Evolutionary conservation across 345 rosid genomes (phyloP).

Genomic region (Passiflora organensis): DNA sequence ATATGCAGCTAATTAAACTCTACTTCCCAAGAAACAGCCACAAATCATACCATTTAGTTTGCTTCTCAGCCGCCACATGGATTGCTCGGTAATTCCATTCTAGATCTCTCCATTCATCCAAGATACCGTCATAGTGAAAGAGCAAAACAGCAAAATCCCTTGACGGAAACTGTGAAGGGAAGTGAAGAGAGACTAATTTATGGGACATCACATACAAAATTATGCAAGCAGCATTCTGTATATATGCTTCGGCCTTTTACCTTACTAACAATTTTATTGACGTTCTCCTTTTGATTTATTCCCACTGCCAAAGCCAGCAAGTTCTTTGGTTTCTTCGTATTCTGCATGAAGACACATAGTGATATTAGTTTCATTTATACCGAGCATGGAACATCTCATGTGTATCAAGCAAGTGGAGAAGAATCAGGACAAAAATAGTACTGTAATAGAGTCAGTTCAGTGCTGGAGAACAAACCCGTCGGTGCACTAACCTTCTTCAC

Average conservation of each 20-base stretch:
- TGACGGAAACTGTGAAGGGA: constrained; percentile 45
- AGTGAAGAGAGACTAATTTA: background rate
- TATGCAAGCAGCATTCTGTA: background rate
- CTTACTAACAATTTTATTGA: constrained; percentile 66
- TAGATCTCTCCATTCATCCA: constrained; percentile 65
- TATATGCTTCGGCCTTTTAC: constrained; percentile 25
- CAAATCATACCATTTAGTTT: constrained; percentile 68
- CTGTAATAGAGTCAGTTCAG: too few relatives aligned
- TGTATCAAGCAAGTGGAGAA: too few relatives aligned
- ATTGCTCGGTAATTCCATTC: constrained; percentile 61
- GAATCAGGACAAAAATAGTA: too few relatives aligned
- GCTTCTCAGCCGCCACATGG: constrained; percentile 62
- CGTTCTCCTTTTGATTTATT: constrained; percentile 56
- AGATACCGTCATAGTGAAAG: constrained; percentile 71
- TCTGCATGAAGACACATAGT: constrained; percentile 26
- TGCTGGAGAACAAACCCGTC: too few relatives aligned
- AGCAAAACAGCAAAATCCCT: constrained; percentile 62
- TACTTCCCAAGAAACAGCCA: background rate
- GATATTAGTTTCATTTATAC: background rate
- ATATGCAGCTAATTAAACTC: background rate
- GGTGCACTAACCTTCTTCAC: constrained; percentile 30
- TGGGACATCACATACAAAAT: background rate
- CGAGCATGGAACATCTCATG: background rate
- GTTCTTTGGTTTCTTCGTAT: constrained; percentile 35
- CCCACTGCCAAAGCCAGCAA: constrained; percentile 76